These are phyloP conservation scores for Neotropicomus parvogracilis DNA, from an alignment of 1,284 basidiomycete species.

Conservation along the genomic window DNA sequence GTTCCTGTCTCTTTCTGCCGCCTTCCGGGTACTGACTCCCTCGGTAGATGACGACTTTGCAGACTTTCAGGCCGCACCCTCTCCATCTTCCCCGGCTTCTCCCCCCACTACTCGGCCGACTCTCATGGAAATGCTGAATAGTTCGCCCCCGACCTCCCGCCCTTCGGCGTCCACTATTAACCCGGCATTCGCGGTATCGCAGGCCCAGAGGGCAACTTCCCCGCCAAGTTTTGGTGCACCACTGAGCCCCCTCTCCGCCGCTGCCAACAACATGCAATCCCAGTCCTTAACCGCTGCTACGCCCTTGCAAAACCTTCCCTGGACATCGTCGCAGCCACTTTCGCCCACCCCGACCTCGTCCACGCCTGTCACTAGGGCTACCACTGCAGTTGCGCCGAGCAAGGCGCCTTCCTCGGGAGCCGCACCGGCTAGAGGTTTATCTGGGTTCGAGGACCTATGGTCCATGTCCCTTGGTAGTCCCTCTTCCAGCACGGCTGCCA, in stretches of 20 bases:
- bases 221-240: constrained; percentile 13
- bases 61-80: constrained; percentile 83
- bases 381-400: constrained; percentile 7
- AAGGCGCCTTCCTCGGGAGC: constrained; percentile 25
- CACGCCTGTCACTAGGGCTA: constrained; percentile 9
- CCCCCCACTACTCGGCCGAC: constrained; percentile 41
- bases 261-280: constrained; percentile 18
- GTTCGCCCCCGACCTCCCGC: constrained; percentile 28
- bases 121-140: constrained; percentile 51
- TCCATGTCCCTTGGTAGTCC: constrained; percentile 69
- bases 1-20: neutral
- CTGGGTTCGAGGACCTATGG: constrained; percentile 89
- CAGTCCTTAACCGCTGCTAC: constrained; percentile 18
- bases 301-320: constrained; percentile 22
- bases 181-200: constrained; percentile 12
- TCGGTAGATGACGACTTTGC: constrained; percentile 80
- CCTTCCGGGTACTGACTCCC: constrained; percentile 13
- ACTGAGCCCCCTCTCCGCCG: constrained; percentile 17
- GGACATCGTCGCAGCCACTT: constrained; percentile 27
- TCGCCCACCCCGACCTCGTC: constrained; percentile 19
- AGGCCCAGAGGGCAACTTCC: constrained; percentile 14
- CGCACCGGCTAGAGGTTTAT: constrained; percentile 34
- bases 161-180: constrained; percentile 18
- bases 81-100: constrained; percentile 36
- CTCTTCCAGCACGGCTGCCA: constrained; percentile 26